Evolutionary conservation across 306 rosid genomes (phyloP).

Genomic region (Sophora flavescens): DNA sequence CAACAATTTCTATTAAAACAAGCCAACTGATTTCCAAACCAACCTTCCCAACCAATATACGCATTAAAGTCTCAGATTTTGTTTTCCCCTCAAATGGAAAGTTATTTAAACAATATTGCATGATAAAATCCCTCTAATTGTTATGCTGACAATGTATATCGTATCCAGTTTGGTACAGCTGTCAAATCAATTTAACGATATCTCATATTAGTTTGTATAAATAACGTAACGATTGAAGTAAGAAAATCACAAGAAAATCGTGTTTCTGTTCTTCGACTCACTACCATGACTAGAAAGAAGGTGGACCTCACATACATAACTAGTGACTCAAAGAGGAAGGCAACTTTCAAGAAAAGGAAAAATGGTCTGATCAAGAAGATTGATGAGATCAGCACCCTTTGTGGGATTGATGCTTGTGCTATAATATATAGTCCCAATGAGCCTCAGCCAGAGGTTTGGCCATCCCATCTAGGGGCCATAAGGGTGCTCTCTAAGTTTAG

Average conservation of each 20-base stretch:
- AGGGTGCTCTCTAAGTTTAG: conserved; percentile 27
- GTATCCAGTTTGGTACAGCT: not conserved
- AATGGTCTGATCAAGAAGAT: conserved; percentile 25
- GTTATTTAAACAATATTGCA: not conserved
- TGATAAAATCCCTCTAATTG: not conserved
- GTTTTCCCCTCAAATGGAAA: not conserved
- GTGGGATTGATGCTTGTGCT: conserved; percentile 49
- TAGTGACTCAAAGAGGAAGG: conserved; percentile 41
- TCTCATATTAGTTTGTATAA: conserved; percentile 11
- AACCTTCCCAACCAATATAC: not conserved
- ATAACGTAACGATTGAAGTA: not conserved
- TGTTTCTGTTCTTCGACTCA: not conserved
- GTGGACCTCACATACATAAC: conserved; percentile 37
- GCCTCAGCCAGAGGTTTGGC: conserved; percentile 51
- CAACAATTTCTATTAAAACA: not conserved
- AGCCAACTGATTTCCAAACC: not conserved
- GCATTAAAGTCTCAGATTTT: not conserved
- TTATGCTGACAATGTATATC: not conserved
- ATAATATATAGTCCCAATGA: conserved; percentile 38
- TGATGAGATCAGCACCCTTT: conserved; percentile 32
- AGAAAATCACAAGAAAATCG: not conserved
- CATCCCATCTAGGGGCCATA: conserved; percentile 23
- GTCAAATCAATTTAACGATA: not conserved
- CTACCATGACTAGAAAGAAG: conserved; percentile 46
- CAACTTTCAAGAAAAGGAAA: conserved; percentile 43